Evolutionary conservation across 2,329 filamentous ascomycete genomes (phyloP).

Genomic region (Blastomyces parvus): DNA sequence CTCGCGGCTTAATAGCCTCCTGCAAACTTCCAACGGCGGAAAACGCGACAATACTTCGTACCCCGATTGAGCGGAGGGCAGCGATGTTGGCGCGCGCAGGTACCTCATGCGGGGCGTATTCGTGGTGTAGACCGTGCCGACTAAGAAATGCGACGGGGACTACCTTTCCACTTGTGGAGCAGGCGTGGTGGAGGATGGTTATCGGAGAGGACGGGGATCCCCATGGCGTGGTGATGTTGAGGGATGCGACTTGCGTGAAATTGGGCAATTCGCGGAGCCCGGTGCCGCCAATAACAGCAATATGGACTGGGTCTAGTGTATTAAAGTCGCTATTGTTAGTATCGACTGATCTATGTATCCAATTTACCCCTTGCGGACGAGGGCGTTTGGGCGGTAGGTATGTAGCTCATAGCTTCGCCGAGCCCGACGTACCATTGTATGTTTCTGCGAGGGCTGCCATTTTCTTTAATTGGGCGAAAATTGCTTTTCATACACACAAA

Average conservation of each 20-base stretch:
- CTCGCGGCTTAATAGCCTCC: constrained; percentile 87
- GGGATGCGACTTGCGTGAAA: constrained; percentile 71
- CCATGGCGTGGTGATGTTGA: constrained; percentile 79
- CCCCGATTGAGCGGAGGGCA: constrained; percentile 83
- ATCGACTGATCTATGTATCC: not conserved
- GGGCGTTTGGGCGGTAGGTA: no score
- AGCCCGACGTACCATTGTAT: constrained; percentile 11
- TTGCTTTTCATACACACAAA: not conserved
- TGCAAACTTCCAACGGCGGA: constrained; percentile 86
- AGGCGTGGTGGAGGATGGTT: constrained; percentile 77
- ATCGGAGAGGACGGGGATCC: constrained; percentile 68
- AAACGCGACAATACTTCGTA: constrained; percentile 87
- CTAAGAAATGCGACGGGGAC: constrained; percentile 79
- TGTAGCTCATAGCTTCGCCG: not conserved
- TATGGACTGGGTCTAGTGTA: constrained; percentile 52
- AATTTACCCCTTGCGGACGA: not conserved
- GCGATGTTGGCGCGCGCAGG: constrained; percentile 91
- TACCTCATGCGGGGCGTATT: constrained; percentile 90
- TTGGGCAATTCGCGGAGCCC: constrained; percentile 79
- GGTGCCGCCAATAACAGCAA: constrained; percentile 88
- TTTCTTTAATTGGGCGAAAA: not conserved
- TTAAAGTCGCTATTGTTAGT: not conserved
- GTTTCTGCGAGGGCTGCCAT: constrained; percentile 14
- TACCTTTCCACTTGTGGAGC: constrained; percentile 53
- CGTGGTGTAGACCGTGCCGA: constrained; percentile 80